A percentile compares a stretch with the other conserved stretches of the same genome.
phyloP scores from a whole-genome alignment of 176 grass and related monocot genomes.

The Oryza punctata region DNA sequence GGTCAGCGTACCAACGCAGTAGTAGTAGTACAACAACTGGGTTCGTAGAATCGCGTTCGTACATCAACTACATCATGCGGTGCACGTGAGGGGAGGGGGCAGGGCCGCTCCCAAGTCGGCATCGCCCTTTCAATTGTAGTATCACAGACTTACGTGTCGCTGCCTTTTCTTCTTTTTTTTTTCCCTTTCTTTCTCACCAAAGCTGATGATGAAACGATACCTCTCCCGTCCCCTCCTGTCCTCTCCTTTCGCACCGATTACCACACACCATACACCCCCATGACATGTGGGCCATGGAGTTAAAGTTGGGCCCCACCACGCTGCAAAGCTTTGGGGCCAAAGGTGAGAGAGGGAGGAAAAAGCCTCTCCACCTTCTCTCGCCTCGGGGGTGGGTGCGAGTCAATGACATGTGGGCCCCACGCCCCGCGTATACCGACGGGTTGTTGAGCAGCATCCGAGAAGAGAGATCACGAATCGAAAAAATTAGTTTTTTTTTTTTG shows the following conservation, averaged over 20 bases:
- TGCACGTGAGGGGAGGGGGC: not conserved
- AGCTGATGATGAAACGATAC: not conserved
- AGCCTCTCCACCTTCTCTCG: not conserved
- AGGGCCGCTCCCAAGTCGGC: slow-evolving; percentile 34
- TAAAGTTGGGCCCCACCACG: not conserved
- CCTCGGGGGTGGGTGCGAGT: not conserved
- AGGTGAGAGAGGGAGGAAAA: not conserved
- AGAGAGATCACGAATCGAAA: not conserved
- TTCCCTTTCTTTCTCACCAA: no score
- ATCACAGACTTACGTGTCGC: not conserved
- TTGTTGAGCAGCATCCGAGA: not conserved
- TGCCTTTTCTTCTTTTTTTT: not conserved
- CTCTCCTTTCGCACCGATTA: not conserved
- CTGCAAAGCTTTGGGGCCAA: not conserved
- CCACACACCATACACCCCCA: not conserved
- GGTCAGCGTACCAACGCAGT: not conserved
- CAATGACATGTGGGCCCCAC: not conserved
- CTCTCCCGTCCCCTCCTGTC: not conserved
- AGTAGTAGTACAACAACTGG: no score
- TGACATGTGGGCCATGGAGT: not conserved
- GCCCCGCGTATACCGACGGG: not conserved
- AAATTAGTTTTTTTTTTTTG: not conserved
- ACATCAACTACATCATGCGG: not conserved
- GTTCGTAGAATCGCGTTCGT: no score
- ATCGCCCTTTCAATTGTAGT: slow-evolving; percentile 8